Evolutionary conservation across 805 yeast genomes (phyloP).

Genomic region (Hanseniaspora lindneri): DNA sequence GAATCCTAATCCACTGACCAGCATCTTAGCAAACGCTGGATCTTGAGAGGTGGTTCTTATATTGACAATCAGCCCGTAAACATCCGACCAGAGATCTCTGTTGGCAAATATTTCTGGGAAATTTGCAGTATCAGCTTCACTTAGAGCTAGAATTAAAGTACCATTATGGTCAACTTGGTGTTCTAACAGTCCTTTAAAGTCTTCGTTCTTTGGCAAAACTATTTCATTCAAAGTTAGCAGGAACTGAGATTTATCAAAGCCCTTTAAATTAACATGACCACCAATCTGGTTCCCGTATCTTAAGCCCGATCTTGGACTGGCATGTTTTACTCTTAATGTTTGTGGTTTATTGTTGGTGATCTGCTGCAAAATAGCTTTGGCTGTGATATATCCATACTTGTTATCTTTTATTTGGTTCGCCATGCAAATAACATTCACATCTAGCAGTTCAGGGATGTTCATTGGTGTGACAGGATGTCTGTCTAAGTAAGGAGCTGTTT

Average conservation of each 20-base stretch:
- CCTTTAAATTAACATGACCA: slow-evolving; percentile 64
- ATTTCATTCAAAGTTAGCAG: slow-evolving; percentile 76
- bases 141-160: slow-evolving; percentile 72
- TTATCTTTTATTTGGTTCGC: slow-evolving; percentile 60
- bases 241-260: slow-evolving; percentile 77
- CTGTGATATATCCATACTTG: slow-evolving; percentile 61
- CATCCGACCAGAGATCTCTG: slow-evolving; percentile 77
- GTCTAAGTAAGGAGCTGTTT: slow-evolving; percentile 61
- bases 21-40: slow-evolving; percentile 76
- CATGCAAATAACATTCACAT: slow-evolving; percentile 65
- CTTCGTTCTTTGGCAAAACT: slow-evolving; percentile 85
- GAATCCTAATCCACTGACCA: slow-evolving; percentile 69
- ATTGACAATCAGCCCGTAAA: slow-evolving; percentile 76
- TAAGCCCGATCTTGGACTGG: slow-evolving; percentile 74
- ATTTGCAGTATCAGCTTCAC: slow-evolving; percentile 58
- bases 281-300: slow-evolving; percentile 88
- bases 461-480: slow-evolving; percentile 51
- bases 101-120: slow-evolving; percentile 92
- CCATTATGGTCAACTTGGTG: slow-evolving; percentile 77
- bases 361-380: slow-evolving; percentile 73
- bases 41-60: slow-evolving; percentile 81
- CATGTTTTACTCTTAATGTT: slow-evolving; percentile 59
- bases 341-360: slow-evolving; percentile 83
- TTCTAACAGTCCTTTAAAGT: slow-evolving; percentile 66
- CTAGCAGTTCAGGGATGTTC: slow-evolving; percentile 60